Base-by-base conservation (phyloP, 2,329 filamentous ascomycete genomes). In the Endoconidiophora laricicola region DNA sequence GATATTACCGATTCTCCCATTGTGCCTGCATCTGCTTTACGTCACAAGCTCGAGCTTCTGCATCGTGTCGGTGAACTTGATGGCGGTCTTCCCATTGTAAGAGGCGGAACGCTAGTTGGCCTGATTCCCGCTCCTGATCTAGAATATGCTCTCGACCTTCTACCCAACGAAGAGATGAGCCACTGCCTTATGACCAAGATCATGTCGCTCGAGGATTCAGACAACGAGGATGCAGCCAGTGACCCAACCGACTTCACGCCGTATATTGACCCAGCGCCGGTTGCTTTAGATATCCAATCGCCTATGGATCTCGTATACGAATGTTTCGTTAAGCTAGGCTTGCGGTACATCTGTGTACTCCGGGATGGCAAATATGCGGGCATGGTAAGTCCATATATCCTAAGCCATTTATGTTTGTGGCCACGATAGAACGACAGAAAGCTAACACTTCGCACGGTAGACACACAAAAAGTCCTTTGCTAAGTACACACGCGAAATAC, bases 401-500 rank as follows among this genome's bases (percentile, higher is more conserved):
- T 29, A 29, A 10, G 12, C 3, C 26, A 29, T 29, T 29, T 10
- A 29, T 18, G 16, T 18, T 18, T 18, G 16, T 18, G 16, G 16
- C n/a, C 44, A 7, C 20, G 14, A 3, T 26, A 3, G 6, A 4
- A 29, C 20, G 16, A 26, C 2, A 18, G 6, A 37, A 46, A 46
- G 12, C 7, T 12, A 26, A 18, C 9, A 24, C 48, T n/a, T 44
- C 4, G 24, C 6, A 48, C 26, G 5, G 12, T 29, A 85, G 81
- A 76, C 82, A 46, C 91, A 98, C 65, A 96, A 96, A 70, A 98
- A 98, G 69, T 81, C 79, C 3, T 96, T 98, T 68, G 90, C 94
- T 53, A 88, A 86, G 63, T 95, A 94, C 61, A 82, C 94, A 65
- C 86, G 88, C 57, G 83, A 93, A 60, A 67, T 88, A 43, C 84